Evolutionary conservation across 768 basidiomycete species (phyloP).

Genomic region (Podaxis sp.): DNA sequence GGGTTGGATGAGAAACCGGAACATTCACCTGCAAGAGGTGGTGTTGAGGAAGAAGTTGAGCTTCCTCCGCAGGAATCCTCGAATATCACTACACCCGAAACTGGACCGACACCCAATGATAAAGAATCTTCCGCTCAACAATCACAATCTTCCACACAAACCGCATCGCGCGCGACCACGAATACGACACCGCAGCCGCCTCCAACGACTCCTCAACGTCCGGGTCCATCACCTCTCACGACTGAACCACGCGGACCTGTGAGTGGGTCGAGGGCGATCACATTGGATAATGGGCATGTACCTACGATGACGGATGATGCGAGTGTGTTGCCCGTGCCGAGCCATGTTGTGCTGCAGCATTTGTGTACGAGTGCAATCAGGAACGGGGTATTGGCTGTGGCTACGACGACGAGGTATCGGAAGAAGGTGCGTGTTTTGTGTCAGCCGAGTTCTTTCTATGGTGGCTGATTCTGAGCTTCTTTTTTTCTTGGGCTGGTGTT

Average conservation of each 20-base stretch:
- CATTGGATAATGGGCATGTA: conserved; percentile 30
- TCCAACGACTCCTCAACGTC: background rate
- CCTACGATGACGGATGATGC: conserved; percentile 76
- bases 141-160: background rate
- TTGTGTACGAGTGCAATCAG: conserved; percentile 92
- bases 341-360: conserved; percentile 92
- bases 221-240: background rate
- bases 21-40: conserved; percentile 7
- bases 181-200: conserved; percentile 7
- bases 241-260: conserved; percentile 8
- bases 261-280: conserved; percentile 26
- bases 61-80: background rate
- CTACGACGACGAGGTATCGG: conserved; percentile 85
- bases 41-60: background rate
- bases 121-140: background rate
- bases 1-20: conserved; percentile 13
- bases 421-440: conserved; percentile 63
- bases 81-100: conserved; percentile 10
- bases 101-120: conserved; percentile 3
- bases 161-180: background rate
- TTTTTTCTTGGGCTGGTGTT: background rate
- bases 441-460: background rate
- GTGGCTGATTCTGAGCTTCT: conserved; percentile 12
- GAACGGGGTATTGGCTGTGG: conserved; percentile 91
- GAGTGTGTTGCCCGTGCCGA: conserved; percentile 87